Conservation (phyloP, 140 eudicot genomes). For the Oenanthe javanica region DNA sequence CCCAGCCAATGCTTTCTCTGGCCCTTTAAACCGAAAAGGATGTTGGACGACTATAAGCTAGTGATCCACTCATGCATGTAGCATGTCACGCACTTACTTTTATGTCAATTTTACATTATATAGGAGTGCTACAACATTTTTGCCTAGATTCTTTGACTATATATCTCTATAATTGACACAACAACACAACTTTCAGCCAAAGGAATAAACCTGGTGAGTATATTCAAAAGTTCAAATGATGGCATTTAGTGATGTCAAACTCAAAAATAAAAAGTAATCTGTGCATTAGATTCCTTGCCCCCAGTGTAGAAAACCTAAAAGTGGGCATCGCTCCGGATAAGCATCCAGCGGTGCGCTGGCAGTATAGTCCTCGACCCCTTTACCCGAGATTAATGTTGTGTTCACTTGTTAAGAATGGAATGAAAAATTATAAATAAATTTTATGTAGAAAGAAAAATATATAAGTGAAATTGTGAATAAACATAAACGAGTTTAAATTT, state of each 20-base stretch:
- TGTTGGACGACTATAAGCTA: not conserved
- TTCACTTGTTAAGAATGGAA: no score
- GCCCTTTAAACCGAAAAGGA: not conserved
- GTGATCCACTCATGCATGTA: not conserved
- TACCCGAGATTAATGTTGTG: no score
- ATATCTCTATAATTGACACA: not conserved
- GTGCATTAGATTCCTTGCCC: no score
- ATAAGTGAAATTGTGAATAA: no score
- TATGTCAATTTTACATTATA: not conserved
- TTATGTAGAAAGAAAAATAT: no score
- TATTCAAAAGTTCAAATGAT: not conserved
- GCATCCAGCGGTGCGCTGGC: not conserved
- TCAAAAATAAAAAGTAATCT: not conserved
- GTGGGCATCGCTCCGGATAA: not conserved
- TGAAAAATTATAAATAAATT: no score
- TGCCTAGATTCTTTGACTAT: constrained; percentile 1
- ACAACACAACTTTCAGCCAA: not conserved
- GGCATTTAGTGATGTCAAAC: not conserved
- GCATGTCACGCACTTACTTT: not conserved
- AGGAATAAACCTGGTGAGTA: constrained; percentile 1
- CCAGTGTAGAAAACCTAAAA: not conserved
- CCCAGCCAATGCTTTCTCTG: not conserved
- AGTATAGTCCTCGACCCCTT: not conserved
- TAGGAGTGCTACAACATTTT: not conserved
- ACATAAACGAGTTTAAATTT: no score